A percentile compares a stretch with the other conserved stretches of the same genome.
phyloP scores from a whole-genome alignment of 208 protist species.

The Leishmania gerbilli region DNA sequence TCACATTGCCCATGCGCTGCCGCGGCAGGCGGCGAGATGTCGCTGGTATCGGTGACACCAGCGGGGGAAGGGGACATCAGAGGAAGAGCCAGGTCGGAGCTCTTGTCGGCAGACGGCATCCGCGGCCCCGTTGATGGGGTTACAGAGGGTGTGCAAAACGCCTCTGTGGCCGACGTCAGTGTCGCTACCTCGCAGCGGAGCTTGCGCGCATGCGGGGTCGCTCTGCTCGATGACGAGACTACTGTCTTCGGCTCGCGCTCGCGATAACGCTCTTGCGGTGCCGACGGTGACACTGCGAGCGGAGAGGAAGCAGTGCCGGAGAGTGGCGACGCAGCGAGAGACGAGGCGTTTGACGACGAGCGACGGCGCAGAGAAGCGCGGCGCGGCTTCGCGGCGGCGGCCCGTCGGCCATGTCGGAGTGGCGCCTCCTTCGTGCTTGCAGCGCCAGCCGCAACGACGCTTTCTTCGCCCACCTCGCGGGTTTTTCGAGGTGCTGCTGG shows the following conservation, averaged over 20 bases:
- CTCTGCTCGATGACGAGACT: background rate
- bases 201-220: conserved; percentile 12
- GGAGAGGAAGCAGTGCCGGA: background rate
- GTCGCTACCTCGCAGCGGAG: conserved; percentile 7
- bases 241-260: background rate
- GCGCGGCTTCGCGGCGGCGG: conserved; percentile 2
- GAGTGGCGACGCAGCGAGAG: background rate
- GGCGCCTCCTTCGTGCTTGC: background rate
- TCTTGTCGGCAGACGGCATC: conserved; percentile 8
- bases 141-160: background rate
- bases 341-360: conserved; percentile 1
- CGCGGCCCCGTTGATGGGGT: conserved; percentile 1
- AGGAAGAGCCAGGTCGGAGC: background rate
- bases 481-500: background rate
- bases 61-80: conserved; percentile 6
- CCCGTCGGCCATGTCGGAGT: background rate
- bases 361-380: conserved; percentile 14
- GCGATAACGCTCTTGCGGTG: background rate
- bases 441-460: background rate
- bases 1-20: background rate
- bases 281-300: background rate
- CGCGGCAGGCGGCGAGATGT: conserved; percentile 3
- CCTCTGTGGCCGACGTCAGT: background rate
- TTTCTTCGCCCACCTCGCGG: background rate
- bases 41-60: conserved; percentile 19